Conservation (phyloP, 169 alveolate species). For the Plasmodium relictum region DNA sequence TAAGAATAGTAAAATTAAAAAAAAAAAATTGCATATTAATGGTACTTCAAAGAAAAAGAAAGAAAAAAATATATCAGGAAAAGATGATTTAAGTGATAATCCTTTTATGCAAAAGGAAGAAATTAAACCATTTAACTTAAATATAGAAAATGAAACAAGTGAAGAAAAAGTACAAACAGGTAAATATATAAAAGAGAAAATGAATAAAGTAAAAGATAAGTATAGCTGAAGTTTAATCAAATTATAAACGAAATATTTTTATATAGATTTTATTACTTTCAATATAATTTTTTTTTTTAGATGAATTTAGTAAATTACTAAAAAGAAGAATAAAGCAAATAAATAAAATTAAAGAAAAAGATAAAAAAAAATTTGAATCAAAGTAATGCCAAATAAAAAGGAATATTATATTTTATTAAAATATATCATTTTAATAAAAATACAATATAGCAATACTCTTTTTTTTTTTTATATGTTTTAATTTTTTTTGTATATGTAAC, state of each 20-base stretch:
- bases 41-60: neutral
- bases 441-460: neutral
- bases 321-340: conserved; percentile 46
- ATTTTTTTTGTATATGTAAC: neutral
- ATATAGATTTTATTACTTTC: neutral
- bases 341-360: conserved; percentile 5
- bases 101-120: conserved; percentile 14
- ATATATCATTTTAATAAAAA: neutral
- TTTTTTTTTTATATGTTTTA: neutral
- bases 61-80: neutral
- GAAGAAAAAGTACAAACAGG: neutral
- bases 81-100: neutral
- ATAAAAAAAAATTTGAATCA: neutral
- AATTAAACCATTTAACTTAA: conserved; percentile 19
- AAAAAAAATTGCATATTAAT: conserved; percentile 18
- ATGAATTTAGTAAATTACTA: conserved; percentile 14
- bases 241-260: neutral
- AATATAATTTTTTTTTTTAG: conserved; percentile 3
- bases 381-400: conserved; percentile 18
- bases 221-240: neutral
- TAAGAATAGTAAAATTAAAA: conserved; percentile 22
- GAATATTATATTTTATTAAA: neutral
- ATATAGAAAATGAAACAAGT: conserved; percentile 1
- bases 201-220: conserved; percentile 6
- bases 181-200: neutral